Base-by-base conservation (phyloP, 176 grass and related monocot species). In the Oryza glaberrima region DNA sequence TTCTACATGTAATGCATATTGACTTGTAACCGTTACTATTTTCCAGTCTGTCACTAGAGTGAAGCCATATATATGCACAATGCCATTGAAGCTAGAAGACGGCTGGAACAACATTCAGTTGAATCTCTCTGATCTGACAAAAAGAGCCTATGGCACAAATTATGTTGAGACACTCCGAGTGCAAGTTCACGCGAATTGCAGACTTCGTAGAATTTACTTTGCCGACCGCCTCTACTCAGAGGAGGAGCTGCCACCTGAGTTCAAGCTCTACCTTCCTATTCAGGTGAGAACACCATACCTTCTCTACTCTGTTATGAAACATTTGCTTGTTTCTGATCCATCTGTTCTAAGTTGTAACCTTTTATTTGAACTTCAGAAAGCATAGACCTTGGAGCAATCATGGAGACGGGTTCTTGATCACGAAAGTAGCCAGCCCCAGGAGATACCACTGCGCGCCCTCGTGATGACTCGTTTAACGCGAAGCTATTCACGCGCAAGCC, bases 91-190 rank as follows among this genome's bases (percentile, higher is more conserved):
- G 81, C 86, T 98, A 52, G 93, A 96, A 0, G 89, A 98, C 8
- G 96, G 88, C 7, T 98, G 96, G 93, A 98, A 98, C 86, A 94
- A 96, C 82, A 88, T 98, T 71, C 93, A 94, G 80, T 77, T 94
- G 70, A 98, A 98, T 35, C 96, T 98, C 0, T 65, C 78, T 44
- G 93, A 98, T 74, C 78, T 98, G 69, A 98, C 93, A 14, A 94
- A 91, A 75, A 79, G 88, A 30, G 93, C 93, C 4, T 98, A 98
- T 17, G 96, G 96, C 80, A 96, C 90, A 65, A 98, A 98, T 68
- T 98, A 96, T 17, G 96, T 92, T 0, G 93, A 98, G 77, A 98
- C 91, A 1, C 89, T 99, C 1, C 85, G 93, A 46, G 91, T 99
- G 83, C 96, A 96, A 78, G 93, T 96, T 67, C 96, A 99, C 72